Evolutionary conservation across 192 early-diverging fungal species (phyloP).

Genomic region (Cladochytrium replicatum): DNA sequence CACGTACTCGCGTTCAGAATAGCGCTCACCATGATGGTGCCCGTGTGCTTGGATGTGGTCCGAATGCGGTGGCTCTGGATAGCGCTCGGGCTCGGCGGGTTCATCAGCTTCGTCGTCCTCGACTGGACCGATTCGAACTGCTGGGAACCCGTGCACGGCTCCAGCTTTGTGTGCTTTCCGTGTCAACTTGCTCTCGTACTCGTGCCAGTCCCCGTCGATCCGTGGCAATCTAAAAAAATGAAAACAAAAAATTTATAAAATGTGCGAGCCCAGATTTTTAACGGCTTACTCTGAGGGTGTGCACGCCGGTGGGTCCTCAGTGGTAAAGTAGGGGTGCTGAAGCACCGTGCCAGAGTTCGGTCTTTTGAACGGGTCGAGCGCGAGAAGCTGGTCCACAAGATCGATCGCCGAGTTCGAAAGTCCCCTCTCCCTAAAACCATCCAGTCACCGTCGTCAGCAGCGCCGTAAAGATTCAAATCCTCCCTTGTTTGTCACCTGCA

Average conservation of each 20-base stretch:
- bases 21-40: no score
- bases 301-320: slow-evolving; percentile 16
- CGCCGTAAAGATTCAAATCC: slow-evolving; percentile 47
- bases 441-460: slow-evolving; percentile 16
- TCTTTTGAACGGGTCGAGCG: slow-evolving; percentile 22
- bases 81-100: no score
- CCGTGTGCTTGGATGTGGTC: no score
- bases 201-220: slow-evolving; percentile 90
- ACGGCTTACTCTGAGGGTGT: slow-evolving; percentile 36
- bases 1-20: no score
- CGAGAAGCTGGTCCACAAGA: slow-evolving; percentile 26
- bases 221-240: slow-evolving; percentile 28
- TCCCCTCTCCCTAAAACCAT: no score
- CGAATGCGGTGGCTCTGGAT: no score
- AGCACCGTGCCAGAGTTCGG: slow-evolving; percentile 23
- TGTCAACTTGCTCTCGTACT: slow-evolving; percentile 91
- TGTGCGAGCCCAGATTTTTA: slow-evolving; percentile 17
- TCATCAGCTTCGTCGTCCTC: no score
- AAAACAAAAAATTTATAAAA: no score
- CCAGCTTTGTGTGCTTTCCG: no score
- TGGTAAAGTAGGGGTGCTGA: slow-evolving; percentile 28
- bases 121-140: no score
- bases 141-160: no score
- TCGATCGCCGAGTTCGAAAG: slow-evolving; percentile 21
- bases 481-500: slow-evolving; percentile 34